These are phyloP conservation scores for Cryptococcus jaspeensis DNA, from an alignment of 1,284 basidiomycete species.

Conservation along the genomic window DNA sequence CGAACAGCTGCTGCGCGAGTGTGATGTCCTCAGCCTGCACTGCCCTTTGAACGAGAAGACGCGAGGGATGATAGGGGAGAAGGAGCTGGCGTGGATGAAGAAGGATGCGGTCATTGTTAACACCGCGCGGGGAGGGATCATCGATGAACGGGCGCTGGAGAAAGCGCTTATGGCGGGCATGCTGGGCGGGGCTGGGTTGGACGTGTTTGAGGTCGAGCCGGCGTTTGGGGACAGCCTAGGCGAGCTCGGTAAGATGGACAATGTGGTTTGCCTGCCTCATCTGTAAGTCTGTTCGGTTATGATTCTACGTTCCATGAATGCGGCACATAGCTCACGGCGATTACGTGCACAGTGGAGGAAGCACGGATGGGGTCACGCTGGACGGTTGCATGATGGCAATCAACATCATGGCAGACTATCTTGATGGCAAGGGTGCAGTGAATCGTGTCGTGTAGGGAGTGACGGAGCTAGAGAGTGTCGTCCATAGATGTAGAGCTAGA, in stretches of 20 bases:
- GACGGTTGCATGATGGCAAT: constrained; percentile 39
- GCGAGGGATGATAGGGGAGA: constrained; percentile 45
- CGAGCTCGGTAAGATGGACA: constrained; percentile 31
- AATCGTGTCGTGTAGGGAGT: constrained; percentile 35
- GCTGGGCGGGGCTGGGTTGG: constrained; percentile 56
- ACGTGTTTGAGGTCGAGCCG: constrained; percentile 54
- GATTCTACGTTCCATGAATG: neutral
- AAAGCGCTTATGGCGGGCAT: constrained; percentile 44
- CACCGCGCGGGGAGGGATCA: constrained; percentile 54
- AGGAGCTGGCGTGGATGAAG: constrained; percentile 51
- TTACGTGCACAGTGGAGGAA: constrained; percentile 27
- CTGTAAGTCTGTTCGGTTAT: constrained; percentile 23
- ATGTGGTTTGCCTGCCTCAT: constrained; percentile 43
- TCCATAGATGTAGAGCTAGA: too few relatives aligned
- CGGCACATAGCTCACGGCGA: neutral
- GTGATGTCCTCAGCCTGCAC: constrained; percentile 55
- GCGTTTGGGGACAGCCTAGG: constrained; percentile 36
- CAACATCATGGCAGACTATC: constrained; percentile 38
- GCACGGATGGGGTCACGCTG: constrained; percentile 32
- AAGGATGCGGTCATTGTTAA: constrained; percentile 52
- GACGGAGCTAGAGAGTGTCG: too few relatives aligned
- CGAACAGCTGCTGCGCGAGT: constrained; percentile 45
- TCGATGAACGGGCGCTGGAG: constrained; percentile 54
- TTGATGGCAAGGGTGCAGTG: constrained; percentile 33
- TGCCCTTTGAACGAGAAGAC: constrained; percentile 54